These are phyloP conservation scores for Angomonas ambiguus DNA, from an alignment of 208 protist genomes.

Conservation along the genomic window DNA sequence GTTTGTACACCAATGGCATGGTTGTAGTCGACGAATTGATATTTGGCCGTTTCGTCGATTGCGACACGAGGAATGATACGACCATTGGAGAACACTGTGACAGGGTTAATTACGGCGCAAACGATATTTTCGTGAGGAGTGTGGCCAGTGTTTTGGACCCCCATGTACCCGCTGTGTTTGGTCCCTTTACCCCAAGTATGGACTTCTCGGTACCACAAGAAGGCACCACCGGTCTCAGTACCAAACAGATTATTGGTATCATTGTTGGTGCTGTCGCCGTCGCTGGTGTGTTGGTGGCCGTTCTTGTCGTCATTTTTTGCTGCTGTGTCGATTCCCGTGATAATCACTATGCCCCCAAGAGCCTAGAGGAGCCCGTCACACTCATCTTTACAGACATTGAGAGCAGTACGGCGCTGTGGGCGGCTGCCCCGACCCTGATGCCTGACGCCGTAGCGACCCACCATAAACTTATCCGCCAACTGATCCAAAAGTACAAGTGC, in stretches of 20 bases:
- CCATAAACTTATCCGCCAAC: slow-evolving; percentile 57
- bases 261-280: slow-evolving; percentile 17
- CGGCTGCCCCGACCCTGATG: slow-evolving; percentile 53
- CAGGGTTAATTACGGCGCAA: slow-evolving; percentile 46
- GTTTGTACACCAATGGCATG: slow-evolving; percentile 20
- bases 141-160: slow-evolving; percentile 25
- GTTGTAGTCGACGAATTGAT: slow-evolving; percentile 20
- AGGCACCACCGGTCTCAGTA: slow-evolving; percentile 15
- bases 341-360: slow-evolving; percentile 49
- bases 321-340: slow-evolving; percentile 23
- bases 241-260: slow-evolving; percentile 22
- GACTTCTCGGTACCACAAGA: slow-evolving; percentile 7
- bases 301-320: background rate
- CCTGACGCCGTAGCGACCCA: slow-evolving; percentile 55
- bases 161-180: slow-evolving; percentile 4
- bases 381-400: slow-evolving; percentile 80
- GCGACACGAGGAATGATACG: background rate
- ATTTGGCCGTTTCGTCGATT: slow-evolving; percentile 20
- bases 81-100: slow-evolving; percentile 6
- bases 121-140: slow-evolving; percentile 21
- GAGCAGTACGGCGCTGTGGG: slow-evolving; percentile 79
- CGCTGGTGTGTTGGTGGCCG: background rate
- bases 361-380: slow-evolving; percentile 33
- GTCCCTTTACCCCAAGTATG: slow-evolving; percentile 29
- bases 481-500: slow-evolving; percentile 55